Evolutionary conservation across 768 basidiomycete genomes (phyloP), one percentile per base, ranked within the genome.

Genomic region (Strobilomyces echinocephalus): DNA sequence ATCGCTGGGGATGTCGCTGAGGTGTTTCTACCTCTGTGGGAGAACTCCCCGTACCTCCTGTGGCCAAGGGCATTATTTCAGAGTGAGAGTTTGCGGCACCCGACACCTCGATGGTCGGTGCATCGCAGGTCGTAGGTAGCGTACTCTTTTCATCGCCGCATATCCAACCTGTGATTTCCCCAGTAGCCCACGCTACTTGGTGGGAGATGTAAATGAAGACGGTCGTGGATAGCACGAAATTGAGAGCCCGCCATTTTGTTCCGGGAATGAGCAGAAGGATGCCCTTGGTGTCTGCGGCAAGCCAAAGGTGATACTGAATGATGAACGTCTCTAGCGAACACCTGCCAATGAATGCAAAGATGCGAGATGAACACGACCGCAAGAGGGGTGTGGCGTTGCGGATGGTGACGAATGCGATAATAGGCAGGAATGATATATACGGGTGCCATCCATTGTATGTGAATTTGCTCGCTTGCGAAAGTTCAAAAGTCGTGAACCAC

Each of bases 241-340:
- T 97, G 60, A 88, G 43, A n/a, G 82, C 77, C 26, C 92, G 79
- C 79, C 85, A 87, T 41, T 67, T 69, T 1, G 81, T 82, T 14
- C 88, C 87, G 0, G 91, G 91, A 41, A 95, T 73, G 46, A 94
- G 79, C 45, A 92, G 70, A 21, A 95, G 76, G 53, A 95, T 76
- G 16, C 88, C 87, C 67, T 88, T 88, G 31, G 86, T 90, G 62
- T 93, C 90, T 4, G 78, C 88, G 0, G 88, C 91, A 33, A 93
- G 75, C 89, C 89, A 93, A 41, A 90, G 72, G 62, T 91, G 91
- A 67, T 85, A 95, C 65, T 95, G 92, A 53, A 95, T 80, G 63
- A 95, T 87, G 68, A 94, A 97, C 0, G 91, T 87, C 71, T 97
- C 93, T 50, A 95, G 78, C 5, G 91, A 94, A 70, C 90, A 93